phyloP scores from a whole-genome alignment of 306 rosid species.

The Medicago arabica region DNA sequence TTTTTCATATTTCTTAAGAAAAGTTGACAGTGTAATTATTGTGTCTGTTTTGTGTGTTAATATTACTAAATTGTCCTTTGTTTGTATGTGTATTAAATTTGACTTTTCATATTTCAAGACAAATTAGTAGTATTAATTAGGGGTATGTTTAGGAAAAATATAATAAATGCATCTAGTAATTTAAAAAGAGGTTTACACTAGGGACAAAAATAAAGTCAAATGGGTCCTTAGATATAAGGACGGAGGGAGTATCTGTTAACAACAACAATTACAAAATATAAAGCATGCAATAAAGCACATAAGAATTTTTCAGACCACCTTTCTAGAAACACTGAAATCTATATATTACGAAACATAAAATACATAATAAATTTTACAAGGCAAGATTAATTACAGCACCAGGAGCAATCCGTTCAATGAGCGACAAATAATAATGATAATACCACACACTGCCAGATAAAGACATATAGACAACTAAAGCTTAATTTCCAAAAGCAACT shows the following conservation, averaged over 20 bases:
- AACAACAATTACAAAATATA: background rate
- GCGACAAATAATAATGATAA: background rate
- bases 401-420: background rate
- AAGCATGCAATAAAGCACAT: background rate
- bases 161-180: too few species aligned
- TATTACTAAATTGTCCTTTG: too few species aligned
- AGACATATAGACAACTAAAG: background rate
- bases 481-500: background rate
- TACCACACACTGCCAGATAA: background rate
- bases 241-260: background rate
- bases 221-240: too few species aligned
- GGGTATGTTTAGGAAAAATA: too few species aligned
- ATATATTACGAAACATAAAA: background rate
- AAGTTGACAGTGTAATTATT: too few species aligned
- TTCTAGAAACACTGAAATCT: background rate
- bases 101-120: too few species aligned
- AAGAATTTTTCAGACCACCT: background rate
- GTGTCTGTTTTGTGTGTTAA: too few species aligned
- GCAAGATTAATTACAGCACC: background rate
- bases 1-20: too few species aligned
- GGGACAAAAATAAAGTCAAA: too few species aligned
- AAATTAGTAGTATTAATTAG: too few species aligned
- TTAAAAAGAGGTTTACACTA: too few species aligned
- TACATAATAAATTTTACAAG: background rate
- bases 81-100: too few species aligned